Evolutionary conservation across 2,329 filamentous ascomycete genomes (phyloP), one percentile per base, ranked within the genome.

Genomic region (Coniochaeta ligniaria): DNA sequence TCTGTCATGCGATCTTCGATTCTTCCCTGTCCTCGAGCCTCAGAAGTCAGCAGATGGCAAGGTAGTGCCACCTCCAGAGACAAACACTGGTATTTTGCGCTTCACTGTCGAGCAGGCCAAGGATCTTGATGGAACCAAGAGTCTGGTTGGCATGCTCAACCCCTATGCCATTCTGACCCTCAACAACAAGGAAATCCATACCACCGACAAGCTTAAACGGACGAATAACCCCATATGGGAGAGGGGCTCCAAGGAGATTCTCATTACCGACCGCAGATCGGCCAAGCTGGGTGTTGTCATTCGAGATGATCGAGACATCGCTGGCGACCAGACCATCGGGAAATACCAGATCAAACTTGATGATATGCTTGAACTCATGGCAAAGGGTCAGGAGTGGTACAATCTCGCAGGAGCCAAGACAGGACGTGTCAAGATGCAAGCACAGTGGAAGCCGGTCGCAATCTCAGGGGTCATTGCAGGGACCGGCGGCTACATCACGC

Each of bases 141-240:
- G 92, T 75, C 78, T 99, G 70, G 87, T 98, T 62, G 95, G 95
- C 33, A 83, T 88, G 64, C 87, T 99, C 55, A 98, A 92, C 74
- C 95, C 95, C 1, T 99, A 98, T 67, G 93, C 91, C 11, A 82
- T 87, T 35, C 82, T 99, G 58, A 82, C 97, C 52, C 84, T 99
- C 67, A 99, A 99, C 69, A 90, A 92, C 64, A 96, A 95, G 75
- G 89, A 96, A 71, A 83, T 98, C 5, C 92, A 96, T 68, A 83
- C 86, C 60, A 96, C 93, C 59, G 91, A 92, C 76, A 96, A 93
- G 74, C 83, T 97, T 68, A 99, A 98, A 83, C 89, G 94, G 63
- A 98, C 92, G 62, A 99, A 99, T 77, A 95, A 96, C 68, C 95
- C 95, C 8, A 93, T 99, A 68, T 99, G 93, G 88, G 89, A 94